Evolutionary conservation across 2,329 filamentous ascomycete species (phyloP).

Genomic region (Fusarium tuaranense): DNA sequence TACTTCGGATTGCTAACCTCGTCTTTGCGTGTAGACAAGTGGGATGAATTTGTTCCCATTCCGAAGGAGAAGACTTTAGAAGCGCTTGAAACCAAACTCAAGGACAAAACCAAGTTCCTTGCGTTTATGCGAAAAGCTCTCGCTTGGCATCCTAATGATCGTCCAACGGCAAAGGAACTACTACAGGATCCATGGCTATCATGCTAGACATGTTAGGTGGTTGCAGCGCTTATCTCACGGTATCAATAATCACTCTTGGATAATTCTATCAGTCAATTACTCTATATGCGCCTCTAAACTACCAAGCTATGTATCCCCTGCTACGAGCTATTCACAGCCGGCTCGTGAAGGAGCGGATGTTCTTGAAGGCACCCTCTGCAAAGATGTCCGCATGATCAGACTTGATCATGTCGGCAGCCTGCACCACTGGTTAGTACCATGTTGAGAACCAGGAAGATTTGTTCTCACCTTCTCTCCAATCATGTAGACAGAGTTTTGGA

Average conservation of each 20-base stretch:
- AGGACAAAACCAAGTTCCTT: neutral
- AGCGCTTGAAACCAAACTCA: neutral
- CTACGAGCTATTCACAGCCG: neutral
- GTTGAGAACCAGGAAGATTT: rapidly evolving
- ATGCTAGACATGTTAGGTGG: neutral
- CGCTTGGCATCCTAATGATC: neutral
- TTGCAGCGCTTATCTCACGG: neutral
- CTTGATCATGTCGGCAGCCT: slow-evolving; percentile 10
- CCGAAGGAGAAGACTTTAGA: neutral
- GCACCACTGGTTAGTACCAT: neutral
- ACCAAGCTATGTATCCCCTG: neutral
- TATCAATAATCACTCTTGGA: too few relatives aligned
- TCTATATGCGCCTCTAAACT: neutral
- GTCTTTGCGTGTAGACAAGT: neutral
- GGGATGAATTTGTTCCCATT: neutral
- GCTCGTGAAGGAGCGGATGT: neutral
- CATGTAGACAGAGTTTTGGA: slow-evolving; percentile 72
- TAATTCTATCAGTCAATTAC: too few relatives aligned
- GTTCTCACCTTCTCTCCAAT: slow-evolving; percentile 63
- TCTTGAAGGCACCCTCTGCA: neutral
- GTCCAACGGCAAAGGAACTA: neutral
- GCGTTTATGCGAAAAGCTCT: neutral
- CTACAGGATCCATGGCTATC: neutral
- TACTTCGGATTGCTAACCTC: rapidly evolving
- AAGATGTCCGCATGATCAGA: neutral